Evolutionary conservation across 2,329 filamentous ascomycete species (phyloP).

Genomic region (Cladosporium cucumerinum): DNA sequence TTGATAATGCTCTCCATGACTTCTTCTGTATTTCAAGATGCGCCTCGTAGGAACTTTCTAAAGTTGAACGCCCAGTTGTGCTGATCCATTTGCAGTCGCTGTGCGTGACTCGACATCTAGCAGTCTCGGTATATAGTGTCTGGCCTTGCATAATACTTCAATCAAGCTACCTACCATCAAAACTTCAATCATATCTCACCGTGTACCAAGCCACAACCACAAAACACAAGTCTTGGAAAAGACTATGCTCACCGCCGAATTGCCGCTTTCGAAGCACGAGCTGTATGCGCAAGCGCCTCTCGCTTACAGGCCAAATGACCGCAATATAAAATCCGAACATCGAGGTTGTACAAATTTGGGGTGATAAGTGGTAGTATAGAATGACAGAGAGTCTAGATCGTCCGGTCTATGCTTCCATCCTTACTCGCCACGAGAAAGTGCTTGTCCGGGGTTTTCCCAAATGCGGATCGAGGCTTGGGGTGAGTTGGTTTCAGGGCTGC

Average conservation of each 20-base stretch:
- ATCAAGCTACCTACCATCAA: too few species aligned
- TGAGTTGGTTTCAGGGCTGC: background rate
- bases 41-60: background rate
- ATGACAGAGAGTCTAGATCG: background rate
- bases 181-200: background rate
- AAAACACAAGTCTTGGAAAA: background rate
- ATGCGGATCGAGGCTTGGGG: conserved; percentile 2
- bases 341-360: background rate
- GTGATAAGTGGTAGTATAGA: background rate
- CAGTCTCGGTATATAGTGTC: background rate
- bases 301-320: background rate
- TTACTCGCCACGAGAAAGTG: background rate
- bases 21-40: background rate
- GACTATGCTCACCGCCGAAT: background rate
- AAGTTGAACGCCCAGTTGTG: too few species aligned
- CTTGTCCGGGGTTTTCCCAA: background rate
- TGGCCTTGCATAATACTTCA: background rate
- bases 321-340: background rate
- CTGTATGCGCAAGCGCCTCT: background rate
- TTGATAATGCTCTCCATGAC: background rate
- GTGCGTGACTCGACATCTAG: background rate
- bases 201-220: background rate
- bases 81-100: background rate
- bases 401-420: background rate
- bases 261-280: background rate